Percentiles rank a stretch among this genome's conserved stretches.
phyloP scores from a whole-genome alignment of 1,139 yeast genomes.

The Oligophagozyma castellii region DNA sequence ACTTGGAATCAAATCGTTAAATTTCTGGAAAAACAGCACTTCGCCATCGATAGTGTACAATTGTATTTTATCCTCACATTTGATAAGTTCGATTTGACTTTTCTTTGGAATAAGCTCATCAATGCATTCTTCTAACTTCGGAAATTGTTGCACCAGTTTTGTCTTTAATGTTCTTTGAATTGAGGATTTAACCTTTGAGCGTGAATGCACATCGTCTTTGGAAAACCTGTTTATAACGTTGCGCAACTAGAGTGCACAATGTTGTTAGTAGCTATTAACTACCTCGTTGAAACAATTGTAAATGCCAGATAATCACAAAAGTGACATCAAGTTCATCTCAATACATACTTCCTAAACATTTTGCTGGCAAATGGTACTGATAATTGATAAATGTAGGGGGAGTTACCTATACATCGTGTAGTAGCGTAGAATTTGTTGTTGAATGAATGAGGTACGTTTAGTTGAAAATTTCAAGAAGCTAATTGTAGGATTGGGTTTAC shows the following conservation, averaged over 20 bases:
- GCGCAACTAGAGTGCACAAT: slow-evolving; percentile 2
- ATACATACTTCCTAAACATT: slow-evolving; percentile 10
- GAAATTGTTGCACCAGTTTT: slow-evolving; percentile 60
- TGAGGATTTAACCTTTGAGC: slow-evolving; percentile 85
- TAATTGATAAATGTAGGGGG: no score
- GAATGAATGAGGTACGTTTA: no score
- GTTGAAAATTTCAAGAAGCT: no score
- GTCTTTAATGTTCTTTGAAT: slow-evolving; percentile 75
- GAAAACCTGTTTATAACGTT: slow-evolving; percentile 59
- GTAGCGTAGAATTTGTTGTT: no score
- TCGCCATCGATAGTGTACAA: slow-evolving; percentile 63
- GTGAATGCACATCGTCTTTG: slow-evolving; percentile 77
- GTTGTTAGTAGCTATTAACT: slow-evolving; percentile 1
- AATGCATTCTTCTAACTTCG: slow-evolving; percentile 55
- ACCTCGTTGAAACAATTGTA: neutral
- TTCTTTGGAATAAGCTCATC: slow-evolving; percentile 85
- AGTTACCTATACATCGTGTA: no score
- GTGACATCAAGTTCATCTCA: neutral
- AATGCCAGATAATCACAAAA: neutral
- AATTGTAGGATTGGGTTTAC: neutral
- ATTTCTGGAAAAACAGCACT: slow-evolving; percentile 69
- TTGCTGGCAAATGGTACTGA: no score
- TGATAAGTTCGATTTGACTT: slow-evolving; percentile 66
- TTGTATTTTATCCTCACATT: slow-evolving; percentile 83
- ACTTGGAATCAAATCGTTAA: slow-evolving; percentile 72